Percentiles rank a stretch among this genome's conserved stretches.
phyloP scores from a whole-genome alignment of 441 rosid species.

The Populus hybrid region DNA sequence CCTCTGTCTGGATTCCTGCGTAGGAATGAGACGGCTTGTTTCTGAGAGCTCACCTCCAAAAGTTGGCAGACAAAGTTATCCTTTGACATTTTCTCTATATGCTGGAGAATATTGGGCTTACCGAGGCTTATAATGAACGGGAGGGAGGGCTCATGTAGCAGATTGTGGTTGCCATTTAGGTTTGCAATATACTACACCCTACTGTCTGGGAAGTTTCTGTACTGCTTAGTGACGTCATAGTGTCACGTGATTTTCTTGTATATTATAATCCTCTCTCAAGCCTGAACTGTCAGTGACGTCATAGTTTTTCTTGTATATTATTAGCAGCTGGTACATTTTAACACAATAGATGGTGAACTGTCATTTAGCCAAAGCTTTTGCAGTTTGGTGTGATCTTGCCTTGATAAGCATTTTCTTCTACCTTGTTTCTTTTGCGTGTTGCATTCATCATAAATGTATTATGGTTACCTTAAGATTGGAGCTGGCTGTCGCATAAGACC shows the following conservation, averaged over 20 bases:
- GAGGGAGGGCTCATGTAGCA: not conserved
- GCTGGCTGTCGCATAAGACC: not conserved
- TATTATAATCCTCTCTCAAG: not conserved
- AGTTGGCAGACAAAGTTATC: not conserved
- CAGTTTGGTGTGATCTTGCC: not conserved
- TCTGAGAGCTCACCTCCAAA: not conserved
- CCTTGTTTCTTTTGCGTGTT: not conserved
- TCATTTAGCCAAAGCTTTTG: not conserved
- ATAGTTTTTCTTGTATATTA: too few relatives aligned
- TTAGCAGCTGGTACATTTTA: too few relatives aligned
- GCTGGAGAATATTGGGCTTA: not conserved
- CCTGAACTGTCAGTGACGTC: not conserved
- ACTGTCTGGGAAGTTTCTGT: not conserved
- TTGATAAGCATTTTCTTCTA: not conserved
- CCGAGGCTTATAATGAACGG: not conserved
- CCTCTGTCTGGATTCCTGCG: constrained; percentile 58
- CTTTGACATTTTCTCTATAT: not conserved
- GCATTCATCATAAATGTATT: not conserved
- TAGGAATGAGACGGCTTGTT: constrained; percentile 4
- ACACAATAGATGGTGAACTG: not conserved
- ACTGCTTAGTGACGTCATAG: not conserved
- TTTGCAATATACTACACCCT: not conserved
- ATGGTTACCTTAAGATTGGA: not conserved
- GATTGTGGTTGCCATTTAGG: too few relatives aligned
- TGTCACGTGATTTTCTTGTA: not conserved